Conservation (phyloP, 805 yeast genomes). For the Blastobotrys muscicola region DNA sequence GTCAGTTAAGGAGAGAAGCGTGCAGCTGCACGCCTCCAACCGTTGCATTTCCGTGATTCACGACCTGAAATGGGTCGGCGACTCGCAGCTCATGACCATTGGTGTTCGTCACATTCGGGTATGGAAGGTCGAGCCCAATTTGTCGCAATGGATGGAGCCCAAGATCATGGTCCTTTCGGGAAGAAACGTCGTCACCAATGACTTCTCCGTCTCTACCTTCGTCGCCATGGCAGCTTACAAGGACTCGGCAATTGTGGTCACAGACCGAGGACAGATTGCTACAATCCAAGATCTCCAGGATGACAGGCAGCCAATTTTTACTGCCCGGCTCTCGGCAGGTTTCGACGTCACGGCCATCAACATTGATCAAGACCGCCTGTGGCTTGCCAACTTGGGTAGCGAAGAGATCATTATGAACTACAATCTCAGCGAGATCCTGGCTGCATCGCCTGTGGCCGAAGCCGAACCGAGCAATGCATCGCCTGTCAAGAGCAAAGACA, state of each 20-base stretch:
- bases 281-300: conserved; percentile 8
- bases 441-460: too few relatives aligned
- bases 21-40: conserved; percentile 41
- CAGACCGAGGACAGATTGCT: conserved; percentile 23
- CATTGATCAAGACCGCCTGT: too few relatives aligned
- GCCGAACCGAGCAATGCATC: too few relatives aligned
- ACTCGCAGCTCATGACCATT: conserved; percentile 39
- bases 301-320: conserved; percentile 8
- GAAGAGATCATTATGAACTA: too few relatives aligned
- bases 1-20: conserved; percentile 18
- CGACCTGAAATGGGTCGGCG: conserved; percentile 47
- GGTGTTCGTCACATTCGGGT: conserved; percentile 55
- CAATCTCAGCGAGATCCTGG: too few relatives aligned
- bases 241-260: conserved; percentile 20
- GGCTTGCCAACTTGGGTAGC: conserved; percentile 19
- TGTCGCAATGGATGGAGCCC: conserved; percentile 8
- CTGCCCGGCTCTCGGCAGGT: conserved; percentile 8
- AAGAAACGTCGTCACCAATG: conserved; percentile 48
- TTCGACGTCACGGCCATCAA: conserved; percentile 16
- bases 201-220: conserved; percentile 41
- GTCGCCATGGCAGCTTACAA: conserved; percentile 30
- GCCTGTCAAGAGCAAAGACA: too few relatives aligned
- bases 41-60: conserved; percentile 52
- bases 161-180: conserved; percentile 37
- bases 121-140: conserved; percentile 40